These are phyloP conservation scores for Dissophora globulifera DNA, from an alignment of 192 early-diverging fungal genomes.

Conservation along the genomic window DNA sequence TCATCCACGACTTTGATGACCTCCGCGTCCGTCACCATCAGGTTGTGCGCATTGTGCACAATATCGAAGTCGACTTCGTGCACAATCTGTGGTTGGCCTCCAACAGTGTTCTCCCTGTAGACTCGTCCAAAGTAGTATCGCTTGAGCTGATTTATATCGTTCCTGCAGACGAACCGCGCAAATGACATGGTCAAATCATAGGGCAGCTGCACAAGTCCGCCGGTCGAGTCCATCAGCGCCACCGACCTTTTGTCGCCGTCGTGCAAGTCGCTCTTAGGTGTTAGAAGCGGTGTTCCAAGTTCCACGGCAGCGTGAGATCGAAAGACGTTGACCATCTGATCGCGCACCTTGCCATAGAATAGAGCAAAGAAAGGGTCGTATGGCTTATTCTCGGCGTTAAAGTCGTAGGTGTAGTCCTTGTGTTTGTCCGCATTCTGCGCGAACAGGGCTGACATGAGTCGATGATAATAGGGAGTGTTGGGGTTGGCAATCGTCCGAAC, in stretches of 20 bases:
- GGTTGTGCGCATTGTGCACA: constrained; percentile 68
- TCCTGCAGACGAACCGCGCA: constrained; percentile 84
- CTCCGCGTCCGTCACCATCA: constrained; percentile 89
- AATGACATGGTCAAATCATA: constrained; percentile 94
- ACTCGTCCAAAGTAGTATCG: constrained; percentile 88
- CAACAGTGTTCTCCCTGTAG: constrained; percentile 81
- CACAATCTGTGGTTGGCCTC: constrained; percentile 85
- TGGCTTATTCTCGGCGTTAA: constrained; percentile 59
- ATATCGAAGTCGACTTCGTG: constrained; percentile 94
- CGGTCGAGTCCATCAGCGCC: constrained; percentile 82
- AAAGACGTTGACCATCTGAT: constrained; percentile 83
- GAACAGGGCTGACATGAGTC: constrained; percentile 85
- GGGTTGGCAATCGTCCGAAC: constrained; percentile 90
- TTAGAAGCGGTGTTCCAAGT: constrained; percentile 81
- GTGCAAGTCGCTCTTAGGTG: constrained; percentile 79
- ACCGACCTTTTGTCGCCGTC: constrained; percentile 78
- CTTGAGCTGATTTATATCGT: constrained; percentile 78
- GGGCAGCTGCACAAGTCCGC: constrained; percentile 85
- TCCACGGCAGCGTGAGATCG: constrained; percentile 87
- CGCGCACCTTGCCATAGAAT: constrained; percentile 74
- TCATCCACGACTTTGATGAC: constrained; percentile 85
- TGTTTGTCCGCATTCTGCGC: constrained; percentile 78
- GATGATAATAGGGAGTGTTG: constrained; percentile 85
- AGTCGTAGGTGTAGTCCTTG: constrained; percentile 94
- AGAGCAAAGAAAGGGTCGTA: constrained; percentile 72